These are phyloP conservation scores for Chrysopogon serrulatus DNA, from an alignment of 176 grass and related monocot genomes.

Conservation along the genomic window DNA sequence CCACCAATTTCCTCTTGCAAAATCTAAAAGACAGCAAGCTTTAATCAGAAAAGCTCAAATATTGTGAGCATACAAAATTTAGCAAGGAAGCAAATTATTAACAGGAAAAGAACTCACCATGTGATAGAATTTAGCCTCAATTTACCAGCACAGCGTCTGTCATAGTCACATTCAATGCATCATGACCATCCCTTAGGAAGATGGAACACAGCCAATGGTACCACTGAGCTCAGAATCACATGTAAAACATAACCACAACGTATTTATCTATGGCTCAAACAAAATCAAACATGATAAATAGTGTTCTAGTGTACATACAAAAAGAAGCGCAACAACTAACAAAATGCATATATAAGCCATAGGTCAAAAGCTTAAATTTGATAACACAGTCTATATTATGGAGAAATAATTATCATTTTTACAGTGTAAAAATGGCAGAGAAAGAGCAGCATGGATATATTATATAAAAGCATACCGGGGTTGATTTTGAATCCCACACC, in stretches of 20 bases:
- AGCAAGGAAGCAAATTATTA: not conserved
- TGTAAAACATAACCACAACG: not conserved
- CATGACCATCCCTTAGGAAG: constrained; percentile 45
- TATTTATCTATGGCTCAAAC: not conserved
- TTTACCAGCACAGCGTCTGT: constrained; percentile 79
- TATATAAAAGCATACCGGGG: too few species aligned
- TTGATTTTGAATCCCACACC: too few species aligned
- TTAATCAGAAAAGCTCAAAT: not conserved
- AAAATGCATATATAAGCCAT: not conserved
- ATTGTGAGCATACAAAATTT: not conserved
- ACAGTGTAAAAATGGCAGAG: not conserved
- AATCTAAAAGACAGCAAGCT: constrained; percentile 42
- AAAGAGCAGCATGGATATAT: not conserved
- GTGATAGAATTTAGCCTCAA: constrained; percentile 91
- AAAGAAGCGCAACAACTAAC: not conserved
- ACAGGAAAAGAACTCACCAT: constrained; percentile 32
- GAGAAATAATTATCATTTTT: not conserved
- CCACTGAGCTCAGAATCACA: too few species aligned
- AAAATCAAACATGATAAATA: not conserved
- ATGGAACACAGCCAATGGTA: not conserved
- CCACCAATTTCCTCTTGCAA: constrained; percentile 92
- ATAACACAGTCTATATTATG: not conserved
- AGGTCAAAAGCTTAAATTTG: too few species aligned
- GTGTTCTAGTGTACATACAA: not conserved
- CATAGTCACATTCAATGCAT: constrained; percentile 79